Conservation (phyloP, 176 grass and related monocot species). For the Echinochloa phyllopogon region DNA sequence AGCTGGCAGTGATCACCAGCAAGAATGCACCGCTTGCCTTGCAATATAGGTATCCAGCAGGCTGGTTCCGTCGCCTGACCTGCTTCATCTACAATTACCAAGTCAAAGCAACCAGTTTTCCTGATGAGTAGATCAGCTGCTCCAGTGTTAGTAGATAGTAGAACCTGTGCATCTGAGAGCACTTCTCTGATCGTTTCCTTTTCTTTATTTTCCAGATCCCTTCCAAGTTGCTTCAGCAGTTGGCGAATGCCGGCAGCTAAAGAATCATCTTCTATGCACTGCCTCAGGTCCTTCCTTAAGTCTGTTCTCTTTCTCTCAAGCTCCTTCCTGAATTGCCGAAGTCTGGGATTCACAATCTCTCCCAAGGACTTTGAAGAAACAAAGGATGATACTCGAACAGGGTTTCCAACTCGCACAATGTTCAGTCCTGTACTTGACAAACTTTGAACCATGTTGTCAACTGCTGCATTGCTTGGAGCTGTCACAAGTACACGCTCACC, state of each 20-base stretch:
- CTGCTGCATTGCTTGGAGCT: conserved; percentile 82
- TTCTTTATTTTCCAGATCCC: conserved; percentile 82
- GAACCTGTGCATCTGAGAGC: conserved; percentile 71
- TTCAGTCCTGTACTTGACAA: conserved; percentile 68
- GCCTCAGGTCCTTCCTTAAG: conserved; percentile 88
- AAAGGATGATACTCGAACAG: conserved; percentile 72
- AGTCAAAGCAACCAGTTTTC: conserved; percentile 71
- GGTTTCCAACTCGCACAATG: conserved; percentile 93
- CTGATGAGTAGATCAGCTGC: conserved; percentile 85
- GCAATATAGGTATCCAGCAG: conserved; percentile 95
- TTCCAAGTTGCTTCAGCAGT: conserved; percentile 93
- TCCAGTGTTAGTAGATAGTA: conserved; percentile 86
- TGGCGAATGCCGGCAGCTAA: conserved; percentile 91
- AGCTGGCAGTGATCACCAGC: conserved; percentile 88
- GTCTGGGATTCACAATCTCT: conserved; percentile 77
- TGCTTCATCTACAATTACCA: conserved; percentile 94
- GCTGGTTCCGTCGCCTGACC: conserved; percentile 87
- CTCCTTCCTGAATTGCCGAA: conserved; percentile 78
- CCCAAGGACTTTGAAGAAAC: conserved; percentile 85
- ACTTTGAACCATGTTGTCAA: conserved; percentile 92
- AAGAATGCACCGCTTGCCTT: conserved; percentile 87
- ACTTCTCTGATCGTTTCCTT: conserved; percentile 90
- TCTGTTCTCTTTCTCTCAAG: conserved; percentile 92
- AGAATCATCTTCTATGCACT: conserved; percentile 90
- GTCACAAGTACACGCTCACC: conserved; percentile 86